These are phyloP conservation scores for Ormosia semicastrata DNA, from an alignment of 306 rosid genomes.

Conservation along the genomic window DNA sequence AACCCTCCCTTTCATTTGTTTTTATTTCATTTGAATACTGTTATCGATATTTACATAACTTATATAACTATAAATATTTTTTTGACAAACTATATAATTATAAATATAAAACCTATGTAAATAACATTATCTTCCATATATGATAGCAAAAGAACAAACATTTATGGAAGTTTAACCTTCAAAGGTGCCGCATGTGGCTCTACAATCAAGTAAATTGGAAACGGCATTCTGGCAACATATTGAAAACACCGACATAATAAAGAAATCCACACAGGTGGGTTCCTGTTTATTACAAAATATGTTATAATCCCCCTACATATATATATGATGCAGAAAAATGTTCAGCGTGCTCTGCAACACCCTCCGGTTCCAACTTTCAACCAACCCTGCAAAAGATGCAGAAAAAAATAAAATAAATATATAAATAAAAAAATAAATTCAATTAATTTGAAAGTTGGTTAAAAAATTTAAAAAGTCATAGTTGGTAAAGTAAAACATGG, in stretches of 20 bases:
- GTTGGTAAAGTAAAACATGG: not conserved
- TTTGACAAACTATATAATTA: too few relatives aligned
- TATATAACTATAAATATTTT: too few relatives aligned
- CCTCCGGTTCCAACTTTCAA: conserved; percentile 21
- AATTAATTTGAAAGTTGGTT: not conserved
- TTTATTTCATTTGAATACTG: too few relatives aligned
- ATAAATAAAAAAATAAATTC: too few relatives aligned
- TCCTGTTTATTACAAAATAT: conserved; percentile 36
- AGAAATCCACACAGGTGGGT: conserved; percentile 37
- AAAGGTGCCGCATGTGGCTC: conserved; percentile 16
- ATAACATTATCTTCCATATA: too few relatives aligned
- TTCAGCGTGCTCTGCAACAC: conserved; percentile 9
- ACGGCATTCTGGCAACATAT: not conserved
- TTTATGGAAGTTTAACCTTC: not conserved
- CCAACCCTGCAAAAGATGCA: conserved; percentile 39
- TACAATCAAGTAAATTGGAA: not conserved
- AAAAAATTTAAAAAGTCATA: not conserved
- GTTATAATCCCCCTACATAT: not conserved
- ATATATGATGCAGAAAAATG: conserved; percentile 11
- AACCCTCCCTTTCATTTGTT: too few relatives aligned
- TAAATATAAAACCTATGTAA: too few relatives aligned
- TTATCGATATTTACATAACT: too few relatives aligned
- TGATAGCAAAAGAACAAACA: not conserved
- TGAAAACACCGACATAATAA: not conserved
- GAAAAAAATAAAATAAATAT: not conserved